Percentiles rank a stretch among this genome's conserved stretches.
These are phyloP conservation scores for Blastobotrys petasosporus DNA, from an alignment of 1,139 yeast species.

Conservation along the genomic window DNA sequence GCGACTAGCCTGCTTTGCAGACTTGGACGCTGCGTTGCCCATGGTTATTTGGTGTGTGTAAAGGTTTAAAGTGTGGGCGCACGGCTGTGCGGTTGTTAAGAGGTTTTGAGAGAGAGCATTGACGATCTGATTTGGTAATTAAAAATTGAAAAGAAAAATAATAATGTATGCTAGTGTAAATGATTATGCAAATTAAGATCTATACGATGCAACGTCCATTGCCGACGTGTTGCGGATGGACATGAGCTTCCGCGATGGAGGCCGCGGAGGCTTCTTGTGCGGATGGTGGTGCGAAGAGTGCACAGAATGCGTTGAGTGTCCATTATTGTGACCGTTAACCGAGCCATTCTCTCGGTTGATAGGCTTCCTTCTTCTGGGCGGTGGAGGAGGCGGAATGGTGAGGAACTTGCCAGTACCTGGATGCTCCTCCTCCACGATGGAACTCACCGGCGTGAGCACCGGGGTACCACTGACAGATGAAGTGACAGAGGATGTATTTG, in stretches of 20 bases:
- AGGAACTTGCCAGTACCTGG: background rate
- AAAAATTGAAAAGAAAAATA: no score
- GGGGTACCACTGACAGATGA: background rate
- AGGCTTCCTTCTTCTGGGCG: conserved; percentile 10
- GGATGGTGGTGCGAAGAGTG: no score
- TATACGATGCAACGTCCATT: conserved; percentile 16
- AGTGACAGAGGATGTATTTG: background rate
- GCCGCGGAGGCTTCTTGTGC: background rate
- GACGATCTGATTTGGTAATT: no score
- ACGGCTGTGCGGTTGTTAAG: no score
- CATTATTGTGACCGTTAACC: background rate
- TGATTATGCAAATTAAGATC: background rate
- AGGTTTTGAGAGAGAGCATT: no score
- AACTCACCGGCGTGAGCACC: background rate
- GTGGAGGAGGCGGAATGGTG: conserved; percentile 12
- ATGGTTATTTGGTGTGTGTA: background rate
- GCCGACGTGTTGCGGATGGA: conserved; percentile 18
- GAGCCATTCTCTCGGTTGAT: conserved; percentile 3
- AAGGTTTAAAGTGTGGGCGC: no score
- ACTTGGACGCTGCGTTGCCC: conserved; percentile 7
- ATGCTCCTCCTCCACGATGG: background rate
- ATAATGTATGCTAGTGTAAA: no score
- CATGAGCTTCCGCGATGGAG: conserved; percentile 13
- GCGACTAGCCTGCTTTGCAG: background rate
- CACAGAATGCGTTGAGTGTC: background rate